Conservation (phyloP, 2,329 filamentous ascomycete species). For the Paracoccidioides brasiliensis region DNA sequence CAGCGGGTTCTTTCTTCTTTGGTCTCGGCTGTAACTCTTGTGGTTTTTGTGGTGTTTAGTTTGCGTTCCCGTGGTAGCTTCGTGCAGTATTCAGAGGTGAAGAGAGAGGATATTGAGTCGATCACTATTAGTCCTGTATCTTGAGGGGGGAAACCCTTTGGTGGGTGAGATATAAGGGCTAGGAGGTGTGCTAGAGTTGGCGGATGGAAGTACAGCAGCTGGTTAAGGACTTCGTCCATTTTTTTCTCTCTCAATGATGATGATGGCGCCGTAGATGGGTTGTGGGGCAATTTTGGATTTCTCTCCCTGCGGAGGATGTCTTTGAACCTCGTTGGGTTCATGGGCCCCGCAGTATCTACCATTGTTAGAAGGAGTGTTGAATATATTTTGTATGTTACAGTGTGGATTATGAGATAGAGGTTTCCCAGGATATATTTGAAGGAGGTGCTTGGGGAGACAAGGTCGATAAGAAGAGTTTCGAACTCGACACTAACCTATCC, state of each 20-base stretch:
- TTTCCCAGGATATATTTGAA: not conserved
- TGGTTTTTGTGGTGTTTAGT: slow-evolving; percentile 11
- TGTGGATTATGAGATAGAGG: not conserved
- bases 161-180: slow-evolving; percentile 58
- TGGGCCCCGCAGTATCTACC: slow-evolving; percentile 37
- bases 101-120: slow-evolving; percentile 62
- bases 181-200: slow-evolving; percentile 53
- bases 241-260: not conserved
- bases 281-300: not conserved
- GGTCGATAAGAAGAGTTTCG: not conserved
- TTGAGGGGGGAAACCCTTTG: slow-evolving; percentile 46
- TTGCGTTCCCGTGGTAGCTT: slow-evolving; percentile 29
- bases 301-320: slow-evolving; percentile 28
- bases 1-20: slow-evolving; percentile 22
- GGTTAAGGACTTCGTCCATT: not conserved
- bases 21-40: not conserved
- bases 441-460: not conserved
- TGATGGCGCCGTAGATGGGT: not conserved
- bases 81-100: slow-evolving; percentile 63
- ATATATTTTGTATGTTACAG: not conserved
- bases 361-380: slow-evolving; percentile 7
- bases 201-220: slow-evolving; percentile 45
- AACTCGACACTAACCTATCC: slow-evolving; percentile 55
- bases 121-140: slow-evolving; percentile 59
- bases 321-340: slow-evolving; percentile 37